Conservation (phyloP, 495 filamentous ascomycete genomes). For the Lasiosphaeris hirsuta region DNA sequence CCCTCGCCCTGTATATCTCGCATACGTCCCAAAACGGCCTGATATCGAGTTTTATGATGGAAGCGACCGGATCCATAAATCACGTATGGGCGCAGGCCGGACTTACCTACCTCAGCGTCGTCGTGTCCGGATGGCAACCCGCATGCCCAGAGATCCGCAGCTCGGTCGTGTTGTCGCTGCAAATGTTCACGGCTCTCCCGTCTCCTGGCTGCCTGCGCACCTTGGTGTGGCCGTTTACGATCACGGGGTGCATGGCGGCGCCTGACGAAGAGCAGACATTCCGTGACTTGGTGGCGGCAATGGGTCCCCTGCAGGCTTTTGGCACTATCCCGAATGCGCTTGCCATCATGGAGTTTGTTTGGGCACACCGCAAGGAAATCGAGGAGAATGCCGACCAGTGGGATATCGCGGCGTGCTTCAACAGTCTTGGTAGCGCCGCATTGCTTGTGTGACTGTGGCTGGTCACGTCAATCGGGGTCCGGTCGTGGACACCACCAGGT, state of each 20-base stretch:
- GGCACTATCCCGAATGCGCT: constrained; percentile 47
- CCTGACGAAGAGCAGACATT: constrained; percentile 42
- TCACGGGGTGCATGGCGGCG: constrained; percentile 50
- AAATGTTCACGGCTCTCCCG: constrained; percentile 30
- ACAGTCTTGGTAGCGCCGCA: constrained; percentile 31
- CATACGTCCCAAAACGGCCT: constrained; percentile 3
- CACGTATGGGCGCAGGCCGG: constrained; percentile 48
- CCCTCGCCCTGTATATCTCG: constrained; percentile 13
- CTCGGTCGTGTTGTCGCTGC: constrained; percentile 34
- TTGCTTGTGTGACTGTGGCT: constrained; percentile 35
- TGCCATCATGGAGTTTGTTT: constrained; percentile 50
- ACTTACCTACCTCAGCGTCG: constrained; percentile 46
- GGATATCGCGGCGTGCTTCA: constrained; percentile 42
- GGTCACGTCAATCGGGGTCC: too few relatives aligned
- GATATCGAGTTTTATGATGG: neutral
- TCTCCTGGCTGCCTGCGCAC: constrained; percentile 33
- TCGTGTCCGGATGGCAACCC: constrained; percentile 54
- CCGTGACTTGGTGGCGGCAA: constrained; percentile 32
- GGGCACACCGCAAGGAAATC: constrained; percentile 36
- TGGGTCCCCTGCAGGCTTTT: constrained; percentile 42
- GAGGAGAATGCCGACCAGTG: constrained; percentile 28
- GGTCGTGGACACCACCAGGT: too few relatives aligned
- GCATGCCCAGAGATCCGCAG: constrained; percentile 35
- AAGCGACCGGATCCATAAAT: constrained; percentile 18
- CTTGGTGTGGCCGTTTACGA: constrained; percentile 49